Conservation (phyloP, 2,329 filamentous ascomycete genomes). For the Fusarium sp. region DNA sequence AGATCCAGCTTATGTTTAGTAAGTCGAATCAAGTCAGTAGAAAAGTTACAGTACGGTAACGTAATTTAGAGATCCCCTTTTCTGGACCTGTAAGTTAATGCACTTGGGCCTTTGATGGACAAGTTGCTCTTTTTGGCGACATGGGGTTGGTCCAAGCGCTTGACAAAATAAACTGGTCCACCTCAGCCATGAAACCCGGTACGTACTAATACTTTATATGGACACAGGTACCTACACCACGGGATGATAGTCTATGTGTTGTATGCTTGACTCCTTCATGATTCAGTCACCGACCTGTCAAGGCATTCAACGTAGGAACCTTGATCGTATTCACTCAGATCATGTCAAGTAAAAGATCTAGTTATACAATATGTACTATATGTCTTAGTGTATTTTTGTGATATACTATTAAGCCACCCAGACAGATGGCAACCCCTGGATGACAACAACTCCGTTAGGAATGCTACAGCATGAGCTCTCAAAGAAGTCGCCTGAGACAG, state of each 20-base stretch:
- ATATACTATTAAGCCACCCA: not conserved
- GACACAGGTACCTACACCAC: not conserved
- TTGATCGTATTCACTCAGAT: not conserved
- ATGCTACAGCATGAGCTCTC: slow-evolving; percentile 2
- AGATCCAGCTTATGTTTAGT: slow-evolving; percentile 34
- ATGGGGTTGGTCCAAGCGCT: slow-evolving; percentile 45
- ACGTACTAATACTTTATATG: not conserved
- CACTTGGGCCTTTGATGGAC: slow-evolving; percentile 43
- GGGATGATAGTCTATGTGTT: not conserved
- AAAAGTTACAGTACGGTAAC: slow-evolving; percentile 8
- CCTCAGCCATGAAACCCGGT: slow-evolving; percentile 4
- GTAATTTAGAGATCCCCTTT: slow-evolving; percentile 47
- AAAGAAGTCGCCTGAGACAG: slow-evolving; percentile 14
- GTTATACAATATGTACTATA: not conserved
- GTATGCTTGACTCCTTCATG: not conserved
- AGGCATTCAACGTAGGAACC: not conserved
- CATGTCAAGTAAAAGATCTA: not conserved
- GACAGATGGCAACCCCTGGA: not conserved
- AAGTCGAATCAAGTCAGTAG: slow-evolving; percentile 20
- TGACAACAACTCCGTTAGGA: slow-evolving; percentile 1
- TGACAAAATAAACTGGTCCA: slow-evolving; percentile 44
- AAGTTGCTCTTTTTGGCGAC: slow-evolving; percentile 44
- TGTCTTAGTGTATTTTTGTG: not conserved
- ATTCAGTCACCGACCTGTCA: not conserved
- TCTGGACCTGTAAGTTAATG: slow-evolving; percentile 42